Percentiles rank a stretch among this genome's conserved stretches.
phyloP scores from a whole-genome alignment of 2,329 filamentous ascomycete genomes.

The Fusarium goolgardi region DNA sequence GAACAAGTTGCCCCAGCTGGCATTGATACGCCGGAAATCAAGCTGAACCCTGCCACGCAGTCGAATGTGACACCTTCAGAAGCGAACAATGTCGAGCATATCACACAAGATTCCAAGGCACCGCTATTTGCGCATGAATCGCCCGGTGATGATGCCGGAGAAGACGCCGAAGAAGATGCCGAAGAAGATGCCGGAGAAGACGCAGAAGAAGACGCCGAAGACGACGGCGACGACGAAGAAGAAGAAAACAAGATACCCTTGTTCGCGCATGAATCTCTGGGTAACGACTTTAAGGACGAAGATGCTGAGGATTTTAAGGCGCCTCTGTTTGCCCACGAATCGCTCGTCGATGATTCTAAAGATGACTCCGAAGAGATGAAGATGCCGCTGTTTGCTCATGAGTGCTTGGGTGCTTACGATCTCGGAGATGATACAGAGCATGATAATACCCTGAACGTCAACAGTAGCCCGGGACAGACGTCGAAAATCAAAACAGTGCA shows the following conservation, averaged over 20 bases:
- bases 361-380: slow-evolving; percentile 40
- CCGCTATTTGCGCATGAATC: slow-evolving; percentile 62
- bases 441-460: slow-evolving; percentile 35
- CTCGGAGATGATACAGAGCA: slow-evolving; percentile 51
- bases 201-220: no score
- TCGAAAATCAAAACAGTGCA: slow-evolving; percentile 36
- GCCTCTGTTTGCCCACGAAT: slow-evolving; percentile 28
- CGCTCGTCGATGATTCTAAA: slow-evolving; percentile 19
- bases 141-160: slow-evolving; percentile 54
- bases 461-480: slow-evolving; percentile 32
- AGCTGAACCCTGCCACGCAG: slow-evolving; percentile 20
- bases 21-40: slow-evolving; percentile 23
- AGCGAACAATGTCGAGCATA: slow-evolving; percentile 20
- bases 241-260: slow-evolving; percentile 54
- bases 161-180: slow-evolving; percentile 50
- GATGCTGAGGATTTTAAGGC: slow-evolving; percentile 47
- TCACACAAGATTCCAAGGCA: slow-evolving; percentile 42
- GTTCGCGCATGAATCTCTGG: slow-evolving; percentile 61
- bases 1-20: slow-evolving; percentile 25
- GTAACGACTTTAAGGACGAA: slow-evolving; percentile 53
- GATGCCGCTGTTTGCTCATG: slow-evolving; percentile 61
- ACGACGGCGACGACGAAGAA: slow-evolving; percentile 46
- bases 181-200: slow-evolving; percentile 48
- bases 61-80: slow-evolving; percentile 5
- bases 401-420: slow-evolving; percentile 58